Percentiles rank a stretch among this genome's conserved stretches.
Evolutionary conservation across 176 grass and related monocot species (phyloP).

Genomic region (Oryza australiensis): DNA sequence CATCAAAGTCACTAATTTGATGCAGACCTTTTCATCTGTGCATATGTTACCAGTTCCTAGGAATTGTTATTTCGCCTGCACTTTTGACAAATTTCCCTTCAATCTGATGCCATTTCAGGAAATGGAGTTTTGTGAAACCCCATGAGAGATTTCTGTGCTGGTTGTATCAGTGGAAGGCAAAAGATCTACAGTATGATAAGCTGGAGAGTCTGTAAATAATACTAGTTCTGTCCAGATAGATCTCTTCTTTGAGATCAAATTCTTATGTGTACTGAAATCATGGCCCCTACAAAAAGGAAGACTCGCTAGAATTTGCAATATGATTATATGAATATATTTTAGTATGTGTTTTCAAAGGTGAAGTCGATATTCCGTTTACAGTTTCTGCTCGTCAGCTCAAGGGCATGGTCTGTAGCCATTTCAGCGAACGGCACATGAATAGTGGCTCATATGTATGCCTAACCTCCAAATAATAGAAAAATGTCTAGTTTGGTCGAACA

Average conservation of each 20-base stretch:
- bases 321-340: background rate
- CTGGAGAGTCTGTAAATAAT: slow-evolving; percentile 60
- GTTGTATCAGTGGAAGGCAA: slow-evolving; percentile 14
- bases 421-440: background rate
- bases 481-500: background rate
- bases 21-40: background rate
- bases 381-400: background rate
- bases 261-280: slow-evolving; percentile 35
- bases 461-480: background rate
- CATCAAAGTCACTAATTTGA: background rate
- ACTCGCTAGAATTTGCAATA: slow-evolving; percentile 18
- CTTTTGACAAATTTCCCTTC: background rate
- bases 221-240: background rate
- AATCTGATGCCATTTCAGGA: slow-evolving; percentile 48
- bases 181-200: slow-evolving; percentile 18
- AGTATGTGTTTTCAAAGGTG: background rate
- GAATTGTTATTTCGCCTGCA: background rate
- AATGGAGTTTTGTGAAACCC: slow-evolving; percentile 91
- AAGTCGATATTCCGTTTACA: background rate
- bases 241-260: slow-evolving; percentile 33
- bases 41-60: background rate
- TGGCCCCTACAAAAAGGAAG: slow-evolving; percentile 3
- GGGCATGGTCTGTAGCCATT: background rate
- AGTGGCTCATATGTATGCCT: background rate
- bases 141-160: slow-evolving; percentile 41